phyloP scores from a whole-genome alignment of 2,329 filamentous ascomycete genomes.

The Gnomoniopsis smithogilvyi region DNA sequence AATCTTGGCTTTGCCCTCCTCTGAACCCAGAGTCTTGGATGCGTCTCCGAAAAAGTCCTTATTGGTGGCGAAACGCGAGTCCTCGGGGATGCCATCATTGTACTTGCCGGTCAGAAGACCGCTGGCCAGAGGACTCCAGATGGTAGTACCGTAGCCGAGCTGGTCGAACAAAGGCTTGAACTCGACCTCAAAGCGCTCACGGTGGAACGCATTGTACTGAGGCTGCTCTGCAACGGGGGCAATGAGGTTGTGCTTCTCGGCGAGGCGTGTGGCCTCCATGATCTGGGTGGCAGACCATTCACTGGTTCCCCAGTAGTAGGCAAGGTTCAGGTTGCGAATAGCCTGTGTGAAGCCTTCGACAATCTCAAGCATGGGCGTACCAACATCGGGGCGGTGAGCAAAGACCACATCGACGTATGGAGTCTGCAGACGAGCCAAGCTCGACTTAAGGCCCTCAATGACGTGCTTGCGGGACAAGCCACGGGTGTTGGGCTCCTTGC shows the following conservation, averaged over 20 bases:
- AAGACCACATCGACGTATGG: constrained; percentile 66
- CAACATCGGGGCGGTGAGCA: constrained; percentile 56
- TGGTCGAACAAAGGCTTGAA: constrained; percentile 55
- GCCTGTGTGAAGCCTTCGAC: constrained; percentile 49
- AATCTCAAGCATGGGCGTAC: constrained; percentile 60
- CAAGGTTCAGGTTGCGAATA: constrained; percentile 53
- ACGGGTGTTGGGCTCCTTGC: constrained; percentile 55
- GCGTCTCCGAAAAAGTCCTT: constrained; percentile 49
- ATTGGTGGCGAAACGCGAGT: constrained; percentile 58
- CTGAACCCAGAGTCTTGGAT: constrained; percentile 46
- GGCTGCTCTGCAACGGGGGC: constrained; percentile 45
- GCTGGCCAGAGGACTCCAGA: constrained; percentile 52
- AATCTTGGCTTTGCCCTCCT: constrained; percentile 48
- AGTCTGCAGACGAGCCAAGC: constrained; percentile 55
- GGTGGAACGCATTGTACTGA: constrained; percentile 61
- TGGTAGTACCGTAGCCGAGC: constrained; percentile 53
- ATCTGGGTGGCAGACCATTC: constrained; percentile 61
- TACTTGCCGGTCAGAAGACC: constrained; percentile 62
- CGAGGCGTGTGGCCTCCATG: constrained; percentile 52
- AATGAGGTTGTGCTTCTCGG: constrained; percentile 56
- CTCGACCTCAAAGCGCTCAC: constrained; percentile 59
- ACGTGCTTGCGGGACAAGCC: constrained; percentile 50
- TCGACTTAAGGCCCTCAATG: constrained; percentile 55
- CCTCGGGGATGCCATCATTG: constrained; percentile 59
- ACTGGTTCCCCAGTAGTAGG: constrained; percentile 59